Conservation (phyloP, 176 grass and related monocot genomes). For the Ananas comosus region DNA sequence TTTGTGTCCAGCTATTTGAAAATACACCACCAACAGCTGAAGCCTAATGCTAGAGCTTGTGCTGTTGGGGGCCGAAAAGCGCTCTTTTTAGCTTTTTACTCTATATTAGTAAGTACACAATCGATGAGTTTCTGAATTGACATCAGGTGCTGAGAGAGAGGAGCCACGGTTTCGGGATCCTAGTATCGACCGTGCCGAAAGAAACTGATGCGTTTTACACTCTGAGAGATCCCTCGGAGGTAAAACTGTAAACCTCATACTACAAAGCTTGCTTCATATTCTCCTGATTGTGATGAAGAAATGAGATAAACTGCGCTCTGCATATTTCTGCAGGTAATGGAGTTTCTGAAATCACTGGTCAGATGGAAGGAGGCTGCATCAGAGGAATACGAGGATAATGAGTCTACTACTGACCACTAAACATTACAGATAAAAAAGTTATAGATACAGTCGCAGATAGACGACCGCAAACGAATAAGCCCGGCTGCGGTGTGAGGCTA, state of each 20-base stretch:
- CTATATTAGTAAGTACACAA: background rate
- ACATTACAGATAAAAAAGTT: too few relatives aligned
- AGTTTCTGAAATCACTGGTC: constrained; percentile 8
- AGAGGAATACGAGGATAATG: too few relatives aligned
- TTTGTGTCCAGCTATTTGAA: too few relatives aligned
- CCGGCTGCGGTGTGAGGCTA: too few relatives aligned
- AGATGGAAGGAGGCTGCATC: background rate
- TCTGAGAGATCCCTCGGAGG: constrained; percentile 14
- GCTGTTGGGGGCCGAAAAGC: too few relatives aligned
- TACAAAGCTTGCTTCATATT: background rate
- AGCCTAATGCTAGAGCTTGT: too few relatives aligned
- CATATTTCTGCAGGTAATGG: constrained; percentile 6
- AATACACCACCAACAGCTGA: too few relatives aligned
- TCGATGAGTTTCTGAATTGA: background rate
- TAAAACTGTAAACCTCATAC: background rate
- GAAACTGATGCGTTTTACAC: constrained; percentile 16
- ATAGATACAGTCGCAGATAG: too few relatives aligned
- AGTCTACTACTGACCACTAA: too few relatives aligned
- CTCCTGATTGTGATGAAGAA: background rate
- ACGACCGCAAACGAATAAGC: too few relatives aligned
- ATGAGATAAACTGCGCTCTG: background rate
- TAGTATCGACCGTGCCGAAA: constrained; percentile 18
- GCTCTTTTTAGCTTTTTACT: background rate
- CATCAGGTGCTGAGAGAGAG: constrained; percentile 8
- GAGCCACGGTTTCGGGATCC: constrained; percentile 7